These are phyloP conservation scores for Cadophora sp. DNA, from an alignment of 2,329 filamentous ascomycete species.

Conservation along the genomic window DNA sequence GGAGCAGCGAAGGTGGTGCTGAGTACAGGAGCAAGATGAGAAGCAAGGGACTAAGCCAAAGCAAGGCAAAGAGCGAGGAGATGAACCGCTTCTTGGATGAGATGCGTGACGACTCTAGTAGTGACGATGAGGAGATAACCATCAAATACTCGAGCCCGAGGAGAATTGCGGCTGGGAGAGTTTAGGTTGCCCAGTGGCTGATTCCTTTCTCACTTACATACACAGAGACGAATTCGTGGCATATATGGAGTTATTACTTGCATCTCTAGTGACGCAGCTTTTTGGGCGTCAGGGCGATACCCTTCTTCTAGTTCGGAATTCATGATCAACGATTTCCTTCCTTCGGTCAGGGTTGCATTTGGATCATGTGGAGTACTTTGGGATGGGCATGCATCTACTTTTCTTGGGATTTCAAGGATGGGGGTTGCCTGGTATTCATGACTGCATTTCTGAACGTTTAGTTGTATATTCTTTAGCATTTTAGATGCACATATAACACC, in stretches of 20 bases:
- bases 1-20: constrained; percentile 35
- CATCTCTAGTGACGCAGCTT: constrained; percentile 30
- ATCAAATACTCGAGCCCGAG: constrained; percentile 40
- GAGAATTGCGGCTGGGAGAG: constrained; percentile 36
- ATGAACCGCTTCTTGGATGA: constrained; percentile 46
- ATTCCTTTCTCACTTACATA: constrained; percentile 19
- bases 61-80: constrained; percentile 33
- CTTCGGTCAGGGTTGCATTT: constrained; percentile 21
- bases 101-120: constrained; percentile 44
- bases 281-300: constrained; percentile 29
- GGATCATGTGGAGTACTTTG: constrained; percentile 17
- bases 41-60: constrained; percentile 25
- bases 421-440: constrained; percentile 1
- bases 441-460: constrained; percentile 17
- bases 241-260: constrained; percentile 30
- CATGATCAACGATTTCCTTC: constrained; percentile 27
- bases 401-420: background rate
- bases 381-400: constrained; percentile 22
- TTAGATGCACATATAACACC: constrained; percentile 29
- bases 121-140: constrained; percentile 44
- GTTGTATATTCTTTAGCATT: constrained; percentile 22
- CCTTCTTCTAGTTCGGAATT: constrained; percentile 22
- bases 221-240: constrained; percentile 26
- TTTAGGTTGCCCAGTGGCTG: constrained; percentile 27
- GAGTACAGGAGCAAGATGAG: constrained; percentile 35